Evolutionary conservation across 1,284 basidiomycete species (phyloP).

Genomic region (Tilletia horrida): DNA sequence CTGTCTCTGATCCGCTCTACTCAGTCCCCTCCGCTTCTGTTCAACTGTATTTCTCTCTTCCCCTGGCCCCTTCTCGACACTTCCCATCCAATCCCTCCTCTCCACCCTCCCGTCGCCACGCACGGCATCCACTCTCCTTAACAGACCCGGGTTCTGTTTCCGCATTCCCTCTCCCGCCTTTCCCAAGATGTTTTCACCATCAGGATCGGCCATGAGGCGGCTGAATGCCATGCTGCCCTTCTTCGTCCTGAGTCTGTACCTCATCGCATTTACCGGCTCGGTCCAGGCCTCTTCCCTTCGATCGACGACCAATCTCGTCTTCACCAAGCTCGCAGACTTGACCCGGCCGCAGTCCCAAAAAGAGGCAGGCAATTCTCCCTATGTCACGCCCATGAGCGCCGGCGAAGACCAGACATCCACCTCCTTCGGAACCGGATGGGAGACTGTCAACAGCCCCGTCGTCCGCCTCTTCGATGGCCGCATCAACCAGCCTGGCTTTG

Average conservation of each 20-base stretch:
- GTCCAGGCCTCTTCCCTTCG: constrained; percentile 5
- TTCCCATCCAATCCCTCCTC: too few relatives aligned
- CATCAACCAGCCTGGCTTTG: constrained; percentile 15
- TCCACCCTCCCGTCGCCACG: too few relatives aligned
- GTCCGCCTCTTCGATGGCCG: neutral
- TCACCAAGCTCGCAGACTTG: constrained; percentile 31
- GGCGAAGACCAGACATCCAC: neutral
- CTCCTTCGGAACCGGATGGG: neutral
- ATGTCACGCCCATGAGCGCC: neutral
- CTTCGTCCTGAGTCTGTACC: too few relatives aligned
- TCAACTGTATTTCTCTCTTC: too few relatives aligned
- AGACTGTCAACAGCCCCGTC: constrained; percentile 11
- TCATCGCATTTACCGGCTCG: neutral
- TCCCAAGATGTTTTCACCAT: neutral
- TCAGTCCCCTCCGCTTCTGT: too few relatives aligned
- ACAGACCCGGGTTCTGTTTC: too few relatives aligned
- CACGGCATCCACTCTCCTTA: too few relatives aligned
- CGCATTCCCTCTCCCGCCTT: neutral
- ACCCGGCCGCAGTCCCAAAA: constrained; percentile 9
- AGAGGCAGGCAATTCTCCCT: constrained; percentile 14
- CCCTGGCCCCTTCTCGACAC: too few relatives aligned
- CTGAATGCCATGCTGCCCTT: too few relatives aligned
- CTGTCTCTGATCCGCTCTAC: too few relatives aligned
- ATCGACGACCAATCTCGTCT: constrained; percentile 23
- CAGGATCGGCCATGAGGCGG: neutral